Evolutionary conservation across 208 protist genomes (phyloP).

Genomic region (Herpetomonas samuelpessoai): DNA sequence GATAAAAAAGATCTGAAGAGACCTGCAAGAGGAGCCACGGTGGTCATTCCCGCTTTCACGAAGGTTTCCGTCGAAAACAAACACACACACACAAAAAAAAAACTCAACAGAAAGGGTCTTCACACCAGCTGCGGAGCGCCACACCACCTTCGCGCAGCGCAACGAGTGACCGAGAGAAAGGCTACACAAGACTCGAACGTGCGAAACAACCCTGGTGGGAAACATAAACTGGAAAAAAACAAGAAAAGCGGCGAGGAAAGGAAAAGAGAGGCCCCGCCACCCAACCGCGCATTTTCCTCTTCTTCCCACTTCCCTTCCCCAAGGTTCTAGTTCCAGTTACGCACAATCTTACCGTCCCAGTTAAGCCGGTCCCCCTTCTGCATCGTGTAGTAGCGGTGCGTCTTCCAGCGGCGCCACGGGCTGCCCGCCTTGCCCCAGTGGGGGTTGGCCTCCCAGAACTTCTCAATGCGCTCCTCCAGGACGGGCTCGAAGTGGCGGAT

Average conservation of each 20-base stretch:
- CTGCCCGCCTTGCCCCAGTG: slow-evolving; percentile 83
- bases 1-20: slow-evolving; percentile 2
- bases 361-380: slow-evolving; percentile 86
- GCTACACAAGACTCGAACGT: too few relatives aligned
- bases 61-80: slow-evolving; percentile 1
- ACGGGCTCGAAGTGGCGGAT: slow-evolving; percentile 96
- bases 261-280: background rate
- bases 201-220: too few relatives aligned
- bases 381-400: slow-evolving; percentile 89
- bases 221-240: too few relatives aligned
- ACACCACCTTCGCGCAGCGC: too few relatives aligned
- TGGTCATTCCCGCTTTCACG: too few relatives aligned
- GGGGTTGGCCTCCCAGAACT: slow-evolving; percentile 86
- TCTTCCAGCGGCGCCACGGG: slow-evolving; percentile 85
- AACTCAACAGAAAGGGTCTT: too few relatives aligned
- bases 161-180: too few relatives aligned
- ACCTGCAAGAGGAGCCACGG: background rate
- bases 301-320: too few relatives aligned
- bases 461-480: slow-evolving; percentile 95
- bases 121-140: too few relatives aligned
- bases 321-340: slow-evolving; percentile 90
- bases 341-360: slow-evolving; percentile 88
- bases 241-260: slow-evolving; percentile 9
- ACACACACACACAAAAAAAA: slow-evolving; percentile 5
- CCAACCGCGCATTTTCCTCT: too few relatives aligned